Evolutionary conservation across 495 filamentous ascomycete genomes (phyloP), one percentile per base, ranked within the genome.

Genomic region (Sabuloglossum arenarium): DNA sequence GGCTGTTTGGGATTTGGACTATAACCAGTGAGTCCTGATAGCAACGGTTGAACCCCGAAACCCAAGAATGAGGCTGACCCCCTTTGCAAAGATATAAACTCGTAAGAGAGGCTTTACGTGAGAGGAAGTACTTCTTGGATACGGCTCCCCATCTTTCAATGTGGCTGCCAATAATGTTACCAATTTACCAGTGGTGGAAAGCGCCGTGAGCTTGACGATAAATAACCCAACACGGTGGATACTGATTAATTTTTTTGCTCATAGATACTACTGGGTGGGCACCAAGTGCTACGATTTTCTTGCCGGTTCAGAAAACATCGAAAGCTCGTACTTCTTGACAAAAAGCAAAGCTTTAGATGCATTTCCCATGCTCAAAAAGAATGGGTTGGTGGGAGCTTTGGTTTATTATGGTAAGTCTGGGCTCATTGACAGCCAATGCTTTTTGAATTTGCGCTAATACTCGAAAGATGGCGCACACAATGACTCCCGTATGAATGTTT

Each of bases 141-240:
- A 98, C 90, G 11, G 91, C 91, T 29, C 91, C 91, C 14, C 91
- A 98, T 74, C 76, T 98, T 43, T 94, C 87, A 29, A 80, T 73
- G 70, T 96, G 89, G 86, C 75, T 98, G 37, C 91, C 91, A 19
- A 98, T 98, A 60, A 98, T 98, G 91, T 78, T 98, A 58, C 91
- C 91, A 0, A 73, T 96, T 45, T 81, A 94, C 65, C 85, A 86
- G 61, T 96, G 88, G 91, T 96, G 88, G 86, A 89, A 97, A 68
- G 85, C 82, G 28, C 91, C 91, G 11, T 98, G 21, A 16, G 53
- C 27, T 16, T 19, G 16, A 21, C 29, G 6, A 19, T 30, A 6
- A 24, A 14, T 31, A 31, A 19, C 25, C 32, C 10, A n/a, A 37
- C 5, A 0, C 32, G 8, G 4, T n/a, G 0, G 6, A 53, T 19